phyloP scores from a whole-genome alignment of 2,329 filamentous ascomycete genomes.

The Podosphaera fusca region DNA sequence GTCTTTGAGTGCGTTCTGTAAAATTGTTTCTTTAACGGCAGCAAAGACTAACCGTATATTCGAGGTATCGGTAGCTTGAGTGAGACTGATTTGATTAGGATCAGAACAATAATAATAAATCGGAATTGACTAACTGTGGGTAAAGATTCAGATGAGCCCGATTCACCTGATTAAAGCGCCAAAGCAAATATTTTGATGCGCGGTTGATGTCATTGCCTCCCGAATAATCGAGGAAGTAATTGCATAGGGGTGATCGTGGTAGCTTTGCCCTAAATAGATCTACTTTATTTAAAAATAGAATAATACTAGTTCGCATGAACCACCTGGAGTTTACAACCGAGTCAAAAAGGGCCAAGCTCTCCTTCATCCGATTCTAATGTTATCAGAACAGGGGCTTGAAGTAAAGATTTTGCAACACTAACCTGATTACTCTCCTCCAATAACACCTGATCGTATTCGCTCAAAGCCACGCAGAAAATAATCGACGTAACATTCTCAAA shows the following conservation, averaged over 20 bases:
- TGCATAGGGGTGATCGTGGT: slow-evolving; percentile 64
- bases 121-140: slow-evolving; percentile 52
- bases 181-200: slow-evolving; percentile 89
- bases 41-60: slow-evolving; percentile 96
- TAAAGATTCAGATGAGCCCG: slow-evolving; percentile 88
- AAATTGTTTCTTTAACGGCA: slow-evolving; percentile 93
- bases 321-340: slow-evolving; percentile 96
- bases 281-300: slow-evolving; percentile 96
- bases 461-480: slow-evolving; percentile 94
- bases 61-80: slow-evolving; percentile 94
- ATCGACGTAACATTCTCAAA: slow-evolving; percentile 99
- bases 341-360: slow-evolving; percentile 86
- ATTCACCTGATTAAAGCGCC: slow-evolving; percentile 98
- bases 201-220: slow-evolving; percentile 96
- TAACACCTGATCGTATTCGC: slow-evolving; percentile 93
- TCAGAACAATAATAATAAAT: not conserved
- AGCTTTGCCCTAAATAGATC: slow-evolving; percentile 96
- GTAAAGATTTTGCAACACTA: slow-evolving; percentile 16
- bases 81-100: slow-evolving; percentile 39
- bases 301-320: slow-evolving; percentile 98
- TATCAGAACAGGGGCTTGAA: slow-evolving; percentile 5
- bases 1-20: slow-evolving; percentile 95
- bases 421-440: slow-evolving; percentile 95
- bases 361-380: slow-evolving; percentile 92
- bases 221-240: slow-evolving; percentile 95